Percentiles rank a stretch among this genome's conserved stretches.
phyloP scores from a whole-genome alignment of 805 yeast species.

The Starmerella apicola region DNA sequence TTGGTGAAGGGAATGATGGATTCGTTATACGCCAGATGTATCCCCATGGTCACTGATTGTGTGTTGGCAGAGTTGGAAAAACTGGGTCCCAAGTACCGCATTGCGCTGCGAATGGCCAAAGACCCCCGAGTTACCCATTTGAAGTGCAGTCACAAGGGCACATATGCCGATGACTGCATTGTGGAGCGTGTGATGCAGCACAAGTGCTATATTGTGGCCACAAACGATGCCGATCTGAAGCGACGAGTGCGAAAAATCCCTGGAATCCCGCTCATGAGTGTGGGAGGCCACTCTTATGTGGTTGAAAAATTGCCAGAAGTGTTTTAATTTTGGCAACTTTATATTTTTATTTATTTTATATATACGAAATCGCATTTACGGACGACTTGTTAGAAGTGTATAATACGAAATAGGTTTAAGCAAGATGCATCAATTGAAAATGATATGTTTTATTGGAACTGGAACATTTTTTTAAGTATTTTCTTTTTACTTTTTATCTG shows the following conservation, averaged over 20 bases:
- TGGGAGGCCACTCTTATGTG: slow-evolving; percentile 83
- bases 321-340: too few relatives aligned
- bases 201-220: slow-evolving; percentile 93
- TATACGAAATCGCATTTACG: too few relatives aligned
- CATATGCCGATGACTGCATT: slow-evolving; percentile 95
- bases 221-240: slow-evolving; percentile 93
- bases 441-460: too few relatives aligned
- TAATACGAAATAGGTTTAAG: too few relatives aligned
- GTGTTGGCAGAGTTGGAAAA: slow-evolving; percentile 97
- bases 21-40: slow-evolving; percentile 83
- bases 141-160: slow-evolving; percentile 86
- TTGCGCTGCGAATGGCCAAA: slow-evolving; percentile 81
- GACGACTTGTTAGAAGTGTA: too few relatives aligned
- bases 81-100: slow-evolving; percentile 86
- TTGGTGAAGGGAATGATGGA: slow-evolving; percentile 97
- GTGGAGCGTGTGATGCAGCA: slow-evolving; percentile 90
- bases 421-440: too few relatives aligned
- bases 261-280: slow-evolving; percentile 94
- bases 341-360: too few relatives aligned
- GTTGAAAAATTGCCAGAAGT: slow-evolving; percentile 93
- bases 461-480: too few relatives aligned
- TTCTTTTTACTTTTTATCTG: too few relatives aligned
- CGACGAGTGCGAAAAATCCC: slow-evolving; percentile 92
- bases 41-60: slow-evolving; percentile 92
- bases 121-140: slow-evolving; percentile 85